phyloP scores from a whole-genome alignment of 202 grass and related monocot species.

The Miscanthus sacchariflorus region DNA sequence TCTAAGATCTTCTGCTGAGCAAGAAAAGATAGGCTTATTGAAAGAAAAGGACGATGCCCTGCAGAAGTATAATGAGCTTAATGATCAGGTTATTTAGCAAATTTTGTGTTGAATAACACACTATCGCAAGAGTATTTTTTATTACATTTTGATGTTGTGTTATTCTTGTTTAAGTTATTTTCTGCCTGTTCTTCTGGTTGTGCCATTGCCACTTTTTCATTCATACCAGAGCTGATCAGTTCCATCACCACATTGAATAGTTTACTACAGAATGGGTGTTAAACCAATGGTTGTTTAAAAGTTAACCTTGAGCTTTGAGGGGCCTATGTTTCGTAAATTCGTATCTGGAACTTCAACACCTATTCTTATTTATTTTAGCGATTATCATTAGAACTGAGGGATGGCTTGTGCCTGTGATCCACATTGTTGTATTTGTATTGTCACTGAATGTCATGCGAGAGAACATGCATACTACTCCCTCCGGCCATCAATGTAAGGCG shows the following conservation, averaged over 20 bases:
- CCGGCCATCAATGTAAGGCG: no score
- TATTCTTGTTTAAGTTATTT: not conserved
- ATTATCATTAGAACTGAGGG: not conserved
- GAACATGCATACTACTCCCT: no score
- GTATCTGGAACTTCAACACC: not conserved
- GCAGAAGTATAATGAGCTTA: conserved; percentile 85
- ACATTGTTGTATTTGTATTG: not conserved
- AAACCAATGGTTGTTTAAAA: not conserved
- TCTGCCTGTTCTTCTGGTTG: not conserved
- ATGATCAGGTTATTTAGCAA: conserved; percentile 78
- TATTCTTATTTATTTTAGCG: not conserved
- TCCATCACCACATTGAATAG: not conserved
- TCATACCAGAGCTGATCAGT: not conserved
- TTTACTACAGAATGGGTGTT: not conserved
- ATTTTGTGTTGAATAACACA: not conserved
- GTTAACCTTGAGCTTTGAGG: not conserved
- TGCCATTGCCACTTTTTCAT: not conserved
- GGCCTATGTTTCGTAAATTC: not conserved
- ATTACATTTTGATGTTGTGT: not conserved
- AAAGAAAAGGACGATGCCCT: conserved; percentile 73
- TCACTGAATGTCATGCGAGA: no score
- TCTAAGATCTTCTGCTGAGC: conserved; percentile 73
- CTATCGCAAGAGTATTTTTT: not conserved
- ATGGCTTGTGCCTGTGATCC: not conserved
- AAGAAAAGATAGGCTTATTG: conserved; percentile 74